Evolutionary conservation across 805 yeast species (phyloP).

Genomic region (Starmera pachycereana): DNA sequence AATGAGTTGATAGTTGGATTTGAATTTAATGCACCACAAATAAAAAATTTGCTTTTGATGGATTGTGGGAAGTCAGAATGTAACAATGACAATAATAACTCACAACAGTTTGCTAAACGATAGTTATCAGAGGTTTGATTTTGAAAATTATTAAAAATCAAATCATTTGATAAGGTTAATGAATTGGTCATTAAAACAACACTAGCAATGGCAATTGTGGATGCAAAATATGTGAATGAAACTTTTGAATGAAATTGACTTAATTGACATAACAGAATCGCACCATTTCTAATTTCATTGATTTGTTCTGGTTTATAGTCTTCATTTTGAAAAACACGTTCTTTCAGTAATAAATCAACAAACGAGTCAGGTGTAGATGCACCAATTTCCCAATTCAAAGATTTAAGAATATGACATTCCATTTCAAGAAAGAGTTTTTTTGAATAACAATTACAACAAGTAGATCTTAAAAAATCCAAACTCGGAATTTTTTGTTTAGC

Average conservation of each 20-base stretch:
- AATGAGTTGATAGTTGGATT: slow-evolving; percentile 7
- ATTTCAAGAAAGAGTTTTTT: slow-evolving; percentile 49
- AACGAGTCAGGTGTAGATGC: slow-evolving; percentile 55
- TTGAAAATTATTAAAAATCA: slow-evolving; percentile 11
- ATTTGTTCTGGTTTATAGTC: slow-evolving; percentile 22
- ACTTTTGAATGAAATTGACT: slow-evolving; percentile 52
- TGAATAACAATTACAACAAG: slow-evolving; percentile 50
- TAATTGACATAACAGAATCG: slow-evolving; percentile 56
- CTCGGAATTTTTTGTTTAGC: slow-evolving; percentile 54
- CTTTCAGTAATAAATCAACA: slow-evolving; percentile 42
- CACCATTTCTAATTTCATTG: slow-evolving; percentile 42
- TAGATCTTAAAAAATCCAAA: slow-evolving; percentile 38
- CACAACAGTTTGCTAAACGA: slow-evolving; percentile 13
- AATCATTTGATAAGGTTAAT: slow-evolving; percentile 24
- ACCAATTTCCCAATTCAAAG: slow-evolving; percentile 54
- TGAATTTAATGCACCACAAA: slow-evolving; percentile 9
- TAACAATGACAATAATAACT: slow-evolving; percentile 10
- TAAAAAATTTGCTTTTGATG: slow-evolving; percentile 34
- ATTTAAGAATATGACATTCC: slow-evolving; percentile 57
- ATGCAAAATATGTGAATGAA: slow-evolving; percentile 37
- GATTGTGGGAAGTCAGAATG: slow-evolving; percentile 27
- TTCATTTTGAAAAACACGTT: slow-evolving; percentile 19
- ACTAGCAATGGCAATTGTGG: slow-evolving; percentile 42
- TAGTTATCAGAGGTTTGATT: slow-evolving; percentile 17
- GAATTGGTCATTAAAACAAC: slow-evolving; percentile 33